Base-by-base conservation (phyloP, 257 asterid genomes). In the Solanum peruvianum region DNA sequence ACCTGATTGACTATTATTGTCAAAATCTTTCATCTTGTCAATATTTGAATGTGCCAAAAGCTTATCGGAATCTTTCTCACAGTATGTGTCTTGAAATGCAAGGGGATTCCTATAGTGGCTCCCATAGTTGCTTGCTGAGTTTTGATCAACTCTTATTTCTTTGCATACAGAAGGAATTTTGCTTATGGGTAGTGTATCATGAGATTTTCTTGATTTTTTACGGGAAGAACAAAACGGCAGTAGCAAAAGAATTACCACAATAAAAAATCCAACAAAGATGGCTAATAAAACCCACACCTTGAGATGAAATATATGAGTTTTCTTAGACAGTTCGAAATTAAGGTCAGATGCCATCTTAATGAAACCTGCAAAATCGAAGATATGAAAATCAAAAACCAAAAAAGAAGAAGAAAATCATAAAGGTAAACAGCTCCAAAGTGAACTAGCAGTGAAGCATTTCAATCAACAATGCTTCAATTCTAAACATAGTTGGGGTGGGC, bases 281-380 rank as follows among this genome's bases (percentile, higher is more conserved):
- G 93, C 92, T 69, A 94, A 89, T 52, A 94, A 41, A 73, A 93
- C 92, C 98, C 98, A 95, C 90, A 93, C 96, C 94, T 89, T 92
- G 56, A 95, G 96, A 87, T 94, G 92, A 87, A 93, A 88, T 83
- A 94, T 91, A 88, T 90, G 93, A 87, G 95, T 93, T 92, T 86
- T 91, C 94, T 93, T 93, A 11, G 96, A 92, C 67, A 93, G 88
- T 72, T 92, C 94, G 25, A 88, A 91, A 75, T 90, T 92, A 77
- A 89, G 92, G 77, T 89, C 87, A n/a, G 95, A 90, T 52, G 92
- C 93, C 98, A 95, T 95, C 86, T 85, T 81, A 60, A 33, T 3
- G 85, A 84, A 37, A 45, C 90, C 93, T 90, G 92, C 89, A 84
- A 89, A 80, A 29, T 81, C 9, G 21, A 49, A 81, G 15, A 31